Evolutionary conservation across 805 yeast genomes (phyloP).

Genomic region (Cyberlindnera bimundalis): DNA sequence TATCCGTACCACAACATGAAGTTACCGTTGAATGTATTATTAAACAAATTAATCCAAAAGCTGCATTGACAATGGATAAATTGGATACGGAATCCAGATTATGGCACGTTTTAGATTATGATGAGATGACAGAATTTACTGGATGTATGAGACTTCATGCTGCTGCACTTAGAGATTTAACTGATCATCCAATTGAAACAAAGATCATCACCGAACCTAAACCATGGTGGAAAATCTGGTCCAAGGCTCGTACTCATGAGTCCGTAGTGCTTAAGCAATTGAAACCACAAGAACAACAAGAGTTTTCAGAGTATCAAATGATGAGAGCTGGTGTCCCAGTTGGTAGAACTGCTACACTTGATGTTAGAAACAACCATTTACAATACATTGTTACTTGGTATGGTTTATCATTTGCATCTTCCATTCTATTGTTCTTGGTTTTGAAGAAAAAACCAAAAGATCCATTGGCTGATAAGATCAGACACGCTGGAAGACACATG

Average conservation of each 20-base stretch:
- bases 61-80: constrained; percentile 64
- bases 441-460: constrained; percentile 41
- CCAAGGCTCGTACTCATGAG: constrained; percentile 11
- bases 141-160: constrained; percentile 71
- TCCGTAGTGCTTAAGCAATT: constrained; percentile 6
- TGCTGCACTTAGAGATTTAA: constrained; percentile 66
- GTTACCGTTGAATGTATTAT: constrained; percentile 73
- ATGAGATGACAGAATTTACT: constrained; percentile 69
- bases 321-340: constrained; percentile 84
- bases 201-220: constrained; percentile 27
- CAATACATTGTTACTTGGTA: constrained; percentile 96
- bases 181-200: constrained; percentile 53
- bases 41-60: constrained; percentile 61
- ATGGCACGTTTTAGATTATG: constrained; percentile 78
- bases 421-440: constrained; percentile 58
- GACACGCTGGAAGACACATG: constrained; percentile 44
- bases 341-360: constrained; percentile 78
- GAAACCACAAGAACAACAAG: constrained; percentile 28
- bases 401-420: constrained; percentile 72
- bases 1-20: constrained; percentile 61
- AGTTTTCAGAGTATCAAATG: constrained; percentile 55
- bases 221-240: constrained; percentile 31
- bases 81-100: constrained; percentile 62
- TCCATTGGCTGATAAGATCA: constrained; percentile 44
- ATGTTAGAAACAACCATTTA: constrained; percentile 82